Base-by-base conservation (phyloP, 768 basidiomycete species). In the Bullera alba region DNA sequence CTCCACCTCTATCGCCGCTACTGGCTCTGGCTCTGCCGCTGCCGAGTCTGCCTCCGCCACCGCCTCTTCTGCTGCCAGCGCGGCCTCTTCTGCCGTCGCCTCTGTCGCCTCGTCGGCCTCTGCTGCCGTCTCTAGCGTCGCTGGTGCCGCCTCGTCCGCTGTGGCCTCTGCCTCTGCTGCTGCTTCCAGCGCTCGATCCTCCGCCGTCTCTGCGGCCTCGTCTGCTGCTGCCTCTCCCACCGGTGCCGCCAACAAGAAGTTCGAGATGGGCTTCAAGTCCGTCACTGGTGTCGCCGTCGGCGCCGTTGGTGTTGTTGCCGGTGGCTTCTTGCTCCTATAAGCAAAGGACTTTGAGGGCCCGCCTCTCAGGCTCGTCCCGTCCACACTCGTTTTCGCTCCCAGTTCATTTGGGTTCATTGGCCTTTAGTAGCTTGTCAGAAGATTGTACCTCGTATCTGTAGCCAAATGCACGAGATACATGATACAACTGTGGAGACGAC, bases 1-100 rank as follows among this genome's bases (percentile, higher is more conserved):
- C n/a, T n/a, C n/a, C n/a, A n/a, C n/a, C n/a, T 43, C 59, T n/a
- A 54, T 63, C 23, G 57, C 61, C 19, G 57, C 50, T 14, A 53
- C 53, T 21, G 39, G 61, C 15, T 50, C 58, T 8, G 51, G 48
- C 7, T 50, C 54, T 10, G 51, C 44, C 25, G 48, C 42, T 22
- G 29, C 50, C n/a, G 35, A 45, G 15, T 46, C 49, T 36, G 25
- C 53, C 32, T 43, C 45, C 36, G 34, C 57, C 22, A 25, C 46
- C 28, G 41, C 39, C 36, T 26, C 47, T 26, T 34, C 53, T 8
- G 51, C 26, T 17, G 27, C 34, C 2, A 35, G 38, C 26, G 36
- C 52, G 1, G 50, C 53, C 26, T 29, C 50, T n/a, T 42, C 53
- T 22, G 46, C 54, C 23, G 14, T 39, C 48, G 7, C 38, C 38